phyloP scores from a whole-genome alignment of 176 grass and related monocot genomes.

The Cenchrus fungigraminus region DNA sequence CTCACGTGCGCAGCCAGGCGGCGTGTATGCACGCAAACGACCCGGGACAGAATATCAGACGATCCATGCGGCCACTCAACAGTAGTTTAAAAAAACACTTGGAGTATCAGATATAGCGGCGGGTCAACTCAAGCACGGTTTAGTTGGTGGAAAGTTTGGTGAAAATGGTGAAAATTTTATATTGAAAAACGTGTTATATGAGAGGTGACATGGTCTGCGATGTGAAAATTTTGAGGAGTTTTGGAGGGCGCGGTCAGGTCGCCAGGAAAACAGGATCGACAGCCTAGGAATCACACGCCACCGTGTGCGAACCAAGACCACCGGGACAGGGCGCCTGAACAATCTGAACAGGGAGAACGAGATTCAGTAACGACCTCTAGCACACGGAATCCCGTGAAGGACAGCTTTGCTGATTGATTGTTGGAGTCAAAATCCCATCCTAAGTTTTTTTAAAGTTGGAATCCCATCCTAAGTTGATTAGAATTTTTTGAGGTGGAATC shows the following conservation, averaged over 20 bases:
- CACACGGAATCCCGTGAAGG: not conserved
- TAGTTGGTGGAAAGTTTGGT: too few relatives aligned
- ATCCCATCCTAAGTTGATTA: too few relatives aligned
- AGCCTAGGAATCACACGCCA: conserved; percentile 11
- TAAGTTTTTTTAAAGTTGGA: too few relatives aligned
- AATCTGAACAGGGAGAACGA: not conserved
- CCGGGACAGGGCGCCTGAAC: not conserved
- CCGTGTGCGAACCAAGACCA: not conserved
- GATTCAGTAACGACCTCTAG: not conserved
- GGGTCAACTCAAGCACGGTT: not conserved
- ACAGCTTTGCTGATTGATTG: not conserved
- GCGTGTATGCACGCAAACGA: not conserved
- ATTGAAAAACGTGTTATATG: too few relatives aligned
- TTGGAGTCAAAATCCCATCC: not conserved
- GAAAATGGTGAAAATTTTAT: too few relatives aligned
- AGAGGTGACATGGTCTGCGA: too few relatives aligned
- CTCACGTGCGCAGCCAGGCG: too few relatives aligned
- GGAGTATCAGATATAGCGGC: not conserved
- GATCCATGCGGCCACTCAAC: not conserved
- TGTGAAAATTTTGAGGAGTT: too few relatives aligned
- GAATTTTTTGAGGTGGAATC: too few relatives aligned
- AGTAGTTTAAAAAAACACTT: not conserved
- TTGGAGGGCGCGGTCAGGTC: not conserved
- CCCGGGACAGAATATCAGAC: not conserved
- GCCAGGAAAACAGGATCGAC: not conserved